A percentile compares a stretch with the other conserved stretches of the same genome.
phyloP scores from a whole-genome alignment of 805 yeast genomes.

The Pichia heedii region DNA sequence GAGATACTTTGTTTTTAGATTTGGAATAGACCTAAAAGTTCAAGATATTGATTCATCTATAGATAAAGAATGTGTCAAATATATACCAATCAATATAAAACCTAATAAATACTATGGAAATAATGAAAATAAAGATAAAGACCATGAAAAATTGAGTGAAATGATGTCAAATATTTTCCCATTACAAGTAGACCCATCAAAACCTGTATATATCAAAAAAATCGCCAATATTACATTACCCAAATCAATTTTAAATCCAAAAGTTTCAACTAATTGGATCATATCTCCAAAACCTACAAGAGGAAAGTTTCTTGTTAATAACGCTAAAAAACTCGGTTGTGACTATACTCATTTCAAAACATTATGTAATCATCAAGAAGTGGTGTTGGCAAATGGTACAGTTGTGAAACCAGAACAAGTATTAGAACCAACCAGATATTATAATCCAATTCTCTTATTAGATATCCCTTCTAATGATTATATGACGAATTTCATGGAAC shows the following conservation, averaged over 20 bases:
- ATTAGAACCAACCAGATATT: constrained; percentile 48
- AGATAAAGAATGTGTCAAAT: constrained; percentile 11
- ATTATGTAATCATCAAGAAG: constrained; percentile 51
- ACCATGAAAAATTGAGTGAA: constrained; percentile 4
- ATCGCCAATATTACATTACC: constrained; percentile 21
- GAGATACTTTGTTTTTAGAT: constrained; percentile 80
- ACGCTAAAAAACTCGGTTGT: constrained; percentile 62
- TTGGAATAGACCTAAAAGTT: constrained; percentile 45
- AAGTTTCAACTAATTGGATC: constrained; percentile 54
- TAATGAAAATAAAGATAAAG: background rate
- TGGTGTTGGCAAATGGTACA: constrained; percentile 51
- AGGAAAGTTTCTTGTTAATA: constrained; percentile 64
- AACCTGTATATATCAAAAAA: constrained; percentile 10
- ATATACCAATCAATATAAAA: constrained; percentile 17
- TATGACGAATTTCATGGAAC: constrained; percentile 24
- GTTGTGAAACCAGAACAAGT: constrained; percentile 63
- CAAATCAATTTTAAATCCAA: constrained; percentile 16
- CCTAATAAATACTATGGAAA: background rate
- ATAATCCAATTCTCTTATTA: constrained; percentile 53
- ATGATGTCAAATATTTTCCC: constrained; percentile 21
- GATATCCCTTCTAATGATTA: constrained; percentile 60
- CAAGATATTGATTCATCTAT: constrained; percentile 10
- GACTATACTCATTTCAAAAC: constrained; percentile 50
- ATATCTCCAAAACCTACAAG: constrained; percentile 56
- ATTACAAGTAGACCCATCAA: constrained; percentile 5